A percentile compares a stretch with the other conserved stretches of the same genome.
phyloP scores from a whole-genome alignment of 108 stramenopile genomes.

The Stephanodiscus minutulus region DNA sequence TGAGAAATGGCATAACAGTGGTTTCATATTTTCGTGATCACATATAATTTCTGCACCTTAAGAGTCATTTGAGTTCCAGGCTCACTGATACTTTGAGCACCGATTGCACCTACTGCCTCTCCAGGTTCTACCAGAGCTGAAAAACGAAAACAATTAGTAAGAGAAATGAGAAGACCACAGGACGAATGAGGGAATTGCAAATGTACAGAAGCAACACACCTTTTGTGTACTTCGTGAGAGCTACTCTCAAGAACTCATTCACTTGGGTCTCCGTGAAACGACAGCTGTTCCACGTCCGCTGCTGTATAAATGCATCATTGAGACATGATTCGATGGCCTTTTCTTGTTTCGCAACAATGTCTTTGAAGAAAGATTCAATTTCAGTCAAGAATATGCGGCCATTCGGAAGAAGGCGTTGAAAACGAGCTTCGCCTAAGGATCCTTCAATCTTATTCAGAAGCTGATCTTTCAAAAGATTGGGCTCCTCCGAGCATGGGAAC shows the following conservation, averaged over 20 bases:
- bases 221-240: constrained; percentile 81
- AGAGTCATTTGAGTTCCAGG: constrained; percentile 99
- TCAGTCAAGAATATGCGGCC: constrained; percentile 72
- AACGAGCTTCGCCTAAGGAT: constrained; percentile 54
- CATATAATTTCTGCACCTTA: constrained; percentile 52
- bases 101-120: constrained; percentile 97
- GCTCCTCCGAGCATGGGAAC: constrained; percentile 64
- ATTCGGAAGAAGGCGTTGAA: constrained; percentile 70
- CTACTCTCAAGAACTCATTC: constrained; percentile 62
- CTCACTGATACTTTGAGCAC: constrained; percentile 96
- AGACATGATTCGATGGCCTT: constrained; percentile 35
- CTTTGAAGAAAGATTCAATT: constrained; percentile 67
- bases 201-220: constrained; percentile 23
- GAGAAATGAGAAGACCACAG: background rate
- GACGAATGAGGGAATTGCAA: background rate
- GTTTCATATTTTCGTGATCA: background rate
- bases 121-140: constrained; percentile 84
- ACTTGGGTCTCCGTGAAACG: constrained; percentile 84
- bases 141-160: background rate
- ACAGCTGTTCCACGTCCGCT: constrained; percentile 66
- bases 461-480: constrained; percentile 46
- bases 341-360: constrained; percentile 58
- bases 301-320: constrained; percentile 29
- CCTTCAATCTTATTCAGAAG: constrained; percentile 53
- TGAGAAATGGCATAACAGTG: background rate